Base-by-base conservation (phyloP, 2,329 filamentous ascomycete species). In the Didymosphaeria variabile region DNA sequence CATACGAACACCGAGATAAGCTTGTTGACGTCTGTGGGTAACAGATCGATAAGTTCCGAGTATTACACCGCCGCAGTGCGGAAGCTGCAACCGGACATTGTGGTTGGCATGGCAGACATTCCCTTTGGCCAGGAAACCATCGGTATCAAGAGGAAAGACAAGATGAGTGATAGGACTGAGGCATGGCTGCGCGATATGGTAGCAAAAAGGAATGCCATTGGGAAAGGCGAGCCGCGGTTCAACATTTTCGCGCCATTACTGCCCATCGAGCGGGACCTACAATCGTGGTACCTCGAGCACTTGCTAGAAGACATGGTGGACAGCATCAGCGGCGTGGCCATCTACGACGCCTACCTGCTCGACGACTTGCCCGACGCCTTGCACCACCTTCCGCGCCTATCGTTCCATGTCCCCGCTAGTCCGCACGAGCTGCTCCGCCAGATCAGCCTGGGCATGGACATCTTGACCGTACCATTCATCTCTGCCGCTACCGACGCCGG, bases 131-230 rank as follows among this genome's bases (percentile, higher is more conserved):
- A 80, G 57, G 65, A 82, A 57, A 65, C 82, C 4, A 86, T 91
- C 0, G 87, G 89, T 2, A 81, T 85, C 10, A 97, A 96, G 79
- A 86, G 94, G 49, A 87, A 91, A 50, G 84, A 88, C 38, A 93
- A 92, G 72, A 97, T 97, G 89, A 90, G 88, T 26, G 93, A 95
- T 72, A 86, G 94, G 59, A 97, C 92, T 0, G 91, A 95, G 74
- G 85, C 87, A 40, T 98, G 93, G 92, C 82, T 94, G 19, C 86
- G 87, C 26, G 86, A 91, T 64, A 87, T 93, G 54, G 82, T 93
- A 38, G 79, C 80, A 17, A 74, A 79, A 31, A 75, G 79, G 57
- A 78, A 58, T 26, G 58, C 73, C 2, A 53, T 76, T 2, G 74
- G 78, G 21, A 59, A 71, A 36, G 66, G 50, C 1, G 74, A 76